These are phyloP conservation scores for Blastobotrys elegans DNA, from an alignment of 1,139 yeast genomes.

Conservation along the genomic window DNA sequence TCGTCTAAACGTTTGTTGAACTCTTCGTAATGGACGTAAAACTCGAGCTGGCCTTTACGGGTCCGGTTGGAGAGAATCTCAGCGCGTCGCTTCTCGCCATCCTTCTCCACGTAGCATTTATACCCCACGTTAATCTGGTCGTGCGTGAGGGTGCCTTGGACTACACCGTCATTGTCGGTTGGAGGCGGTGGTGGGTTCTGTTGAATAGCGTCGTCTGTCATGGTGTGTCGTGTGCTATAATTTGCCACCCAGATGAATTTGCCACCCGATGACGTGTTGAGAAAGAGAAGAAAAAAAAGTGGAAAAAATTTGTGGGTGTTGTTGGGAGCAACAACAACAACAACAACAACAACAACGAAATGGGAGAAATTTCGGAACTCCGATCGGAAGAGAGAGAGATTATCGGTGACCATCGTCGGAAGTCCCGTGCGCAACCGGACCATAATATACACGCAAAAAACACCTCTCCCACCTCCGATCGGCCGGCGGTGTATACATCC, in stretches of 20 bases:
- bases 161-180: slow-evolving; percentile 11
- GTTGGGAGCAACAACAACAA: no score
- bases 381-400: no score
- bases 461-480: no score
- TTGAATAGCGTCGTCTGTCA: neutral
- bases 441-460: no score
- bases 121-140: slow-evolving; percentile 48
- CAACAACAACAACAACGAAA: no score
- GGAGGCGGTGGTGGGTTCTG: slow-evolving; percentile 1
- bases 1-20: slow-evolving; percentile 93
- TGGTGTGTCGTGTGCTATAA: neutral
- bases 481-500: no score
- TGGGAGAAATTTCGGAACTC: no score
- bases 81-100: slow-evolving; percentile 72
- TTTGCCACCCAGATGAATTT: neutral
- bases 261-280: neutral
- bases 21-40: slow-evolving; percentile 91
- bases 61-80: slow-evolving; percentile 73
- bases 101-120: slow-evolving; percentile 76
- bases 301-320: neutral
- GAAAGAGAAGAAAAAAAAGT: neutral
- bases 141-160: slow-evolving; percentile 18
- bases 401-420: no score
- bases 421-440: no score
- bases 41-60: slow-evolving; percentile 71